phyloP scores from a whole-genome alignment of 129 eudicot genomes.

The Heracleum sosnowskyi region DNA sequence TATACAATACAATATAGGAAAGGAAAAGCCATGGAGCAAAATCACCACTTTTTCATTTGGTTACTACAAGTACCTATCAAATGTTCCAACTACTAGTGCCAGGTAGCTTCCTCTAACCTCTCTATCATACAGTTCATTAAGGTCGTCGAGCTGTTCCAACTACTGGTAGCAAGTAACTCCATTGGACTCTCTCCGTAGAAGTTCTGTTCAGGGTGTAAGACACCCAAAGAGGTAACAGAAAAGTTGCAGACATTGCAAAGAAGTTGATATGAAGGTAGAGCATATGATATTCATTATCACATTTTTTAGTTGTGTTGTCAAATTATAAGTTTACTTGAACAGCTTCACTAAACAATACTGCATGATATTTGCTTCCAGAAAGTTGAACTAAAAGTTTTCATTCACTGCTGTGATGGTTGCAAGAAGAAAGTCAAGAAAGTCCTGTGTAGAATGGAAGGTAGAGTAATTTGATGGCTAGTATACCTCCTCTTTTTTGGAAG shows the following conservation, averaged over 20 bases:
- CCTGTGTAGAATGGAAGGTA: conserved; percentile 8
- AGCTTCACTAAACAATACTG: not conserved
- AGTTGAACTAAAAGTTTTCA: conserved; percentile 8
- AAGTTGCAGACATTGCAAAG: not conserved
- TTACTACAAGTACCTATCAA: not conserved
- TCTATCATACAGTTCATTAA: not conserved
- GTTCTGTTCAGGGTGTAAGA: not conserved
- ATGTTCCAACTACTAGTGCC: not conserved
- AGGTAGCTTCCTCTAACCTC: not conserved
- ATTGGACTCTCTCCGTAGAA: not conserved
- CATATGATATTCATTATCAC: not conserved
- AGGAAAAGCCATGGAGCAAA: not conserved
- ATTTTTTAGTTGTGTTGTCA: not conserved
- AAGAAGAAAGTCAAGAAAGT: conserved; percentile 16
- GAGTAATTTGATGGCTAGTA: not conserved
- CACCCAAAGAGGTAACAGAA: not conserved
- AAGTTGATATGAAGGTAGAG: not conserved
- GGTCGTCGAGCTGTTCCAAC: not conserved
- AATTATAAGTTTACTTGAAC: not conserved
- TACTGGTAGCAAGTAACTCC: not conserved
- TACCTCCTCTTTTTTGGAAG: not conserved
- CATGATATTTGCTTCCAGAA: conserved; percentile 11
- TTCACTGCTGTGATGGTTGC: conserved; percentile 18
- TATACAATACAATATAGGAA: not conserved
- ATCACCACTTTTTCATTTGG: not conserved